phyloP scores from a whole-genome alignment of 345 rosid species.

The Dimocarpus longan region DNA sequence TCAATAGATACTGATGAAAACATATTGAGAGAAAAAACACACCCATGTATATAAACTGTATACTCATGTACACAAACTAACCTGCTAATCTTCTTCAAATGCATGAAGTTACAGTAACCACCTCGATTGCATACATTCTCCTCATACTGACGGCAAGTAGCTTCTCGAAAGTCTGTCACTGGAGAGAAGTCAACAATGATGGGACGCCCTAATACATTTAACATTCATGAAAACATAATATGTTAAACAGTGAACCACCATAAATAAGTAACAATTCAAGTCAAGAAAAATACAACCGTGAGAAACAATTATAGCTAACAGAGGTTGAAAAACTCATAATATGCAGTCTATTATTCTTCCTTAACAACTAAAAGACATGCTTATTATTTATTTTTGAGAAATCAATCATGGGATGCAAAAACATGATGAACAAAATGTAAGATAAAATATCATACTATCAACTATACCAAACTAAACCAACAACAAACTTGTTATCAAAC shows the following conservation, averaged over 20 bases:
- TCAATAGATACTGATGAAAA: background rate
- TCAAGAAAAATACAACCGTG: background rate
- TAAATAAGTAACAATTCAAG: background rate
- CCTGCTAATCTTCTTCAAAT: conserved; percentile 62
- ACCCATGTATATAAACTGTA: too few relatives aligned
- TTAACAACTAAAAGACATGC: too few relatives aligned
- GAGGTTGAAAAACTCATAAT: background rate
- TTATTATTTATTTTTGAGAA: background rate
- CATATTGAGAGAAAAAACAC: background rate
- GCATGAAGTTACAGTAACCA: conserved; percentile 70
- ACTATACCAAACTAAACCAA: background rate
- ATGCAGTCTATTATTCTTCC: background rate
- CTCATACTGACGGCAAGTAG: conserved; percentile 65
- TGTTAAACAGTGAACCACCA: background rate
- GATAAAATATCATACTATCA: background rate
- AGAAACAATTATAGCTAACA: background rate
- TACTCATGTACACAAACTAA: background rate
- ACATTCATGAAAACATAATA: background rate
- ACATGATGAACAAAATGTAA: background rate
- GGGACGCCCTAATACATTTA: conserved; percentile 42
- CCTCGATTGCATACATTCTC: conserved; percentile 61
- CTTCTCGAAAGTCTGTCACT: conserved; percentile 61
- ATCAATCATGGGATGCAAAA: background rate
- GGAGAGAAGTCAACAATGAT: conserved; percentile 58
- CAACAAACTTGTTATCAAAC: too few relatives aligned